Evolutionary conservation across 345 rosid genomes (phyloP).

Genomic region (Erysimum cheiranthoides): DNA sequence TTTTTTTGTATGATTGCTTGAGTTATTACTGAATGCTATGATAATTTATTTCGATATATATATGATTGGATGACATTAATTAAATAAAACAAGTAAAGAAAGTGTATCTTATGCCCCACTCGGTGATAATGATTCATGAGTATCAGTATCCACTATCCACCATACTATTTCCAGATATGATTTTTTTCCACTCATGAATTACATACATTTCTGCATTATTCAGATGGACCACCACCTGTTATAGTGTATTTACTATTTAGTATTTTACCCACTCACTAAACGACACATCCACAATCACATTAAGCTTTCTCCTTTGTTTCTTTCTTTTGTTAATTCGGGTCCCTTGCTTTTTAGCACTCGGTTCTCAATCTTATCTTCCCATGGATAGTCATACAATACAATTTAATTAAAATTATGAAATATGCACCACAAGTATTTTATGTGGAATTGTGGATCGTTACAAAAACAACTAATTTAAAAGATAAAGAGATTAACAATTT

Average conservation of each 20-base stretch:
- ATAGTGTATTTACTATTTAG: background rate
- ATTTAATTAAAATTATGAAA: background rate
- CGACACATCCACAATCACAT: background rate
- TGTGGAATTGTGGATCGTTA: background rate
- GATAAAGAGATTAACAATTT: too few relatives aligned
- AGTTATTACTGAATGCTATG: background rate
- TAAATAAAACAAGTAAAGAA: background rate
- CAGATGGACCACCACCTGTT: background rate
- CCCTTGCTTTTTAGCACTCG: background rate
- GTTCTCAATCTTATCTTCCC: conserved; percentile 5
- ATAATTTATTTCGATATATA: background rate
- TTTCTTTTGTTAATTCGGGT: background rate
- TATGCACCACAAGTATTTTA: background rate
- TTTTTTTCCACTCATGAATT: background rate
- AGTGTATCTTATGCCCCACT: background rate
- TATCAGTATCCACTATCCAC: too few relatives aligned
- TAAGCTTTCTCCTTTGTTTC: background rate
- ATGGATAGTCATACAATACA: background rate
- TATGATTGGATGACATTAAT: background rate
- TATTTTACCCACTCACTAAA: background rate
- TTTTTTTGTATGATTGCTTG: background rate
- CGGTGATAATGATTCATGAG: background rate
- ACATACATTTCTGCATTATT: background rate
- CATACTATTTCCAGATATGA: background rate
- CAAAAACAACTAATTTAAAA: background rate